Percentiles rank a stretch among this genome's conserved stretches.
Conservation (phyloP, 2,329 filamentous ascomycete species). For the Biscogniauxia mediterranea region DNA sequence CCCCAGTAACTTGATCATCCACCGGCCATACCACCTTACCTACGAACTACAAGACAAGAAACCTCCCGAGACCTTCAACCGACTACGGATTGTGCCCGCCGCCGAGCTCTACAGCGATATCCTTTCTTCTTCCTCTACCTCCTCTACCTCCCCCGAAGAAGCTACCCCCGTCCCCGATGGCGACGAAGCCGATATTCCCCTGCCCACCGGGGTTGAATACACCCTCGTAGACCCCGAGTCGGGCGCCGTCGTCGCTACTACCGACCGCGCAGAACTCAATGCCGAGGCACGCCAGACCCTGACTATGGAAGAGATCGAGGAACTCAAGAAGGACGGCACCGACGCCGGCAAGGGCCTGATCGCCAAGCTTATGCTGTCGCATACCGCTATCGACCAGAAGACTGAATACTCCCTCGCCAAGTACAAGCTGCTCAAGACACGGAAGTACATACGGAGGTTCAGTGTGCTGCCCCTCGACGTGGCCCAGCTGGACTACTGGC, state of each 20-base stretch:
- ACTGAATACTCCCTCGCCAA: slow-evolving; percentile 91
- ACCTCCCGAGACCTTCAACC: slow-evolving; percentile 62
- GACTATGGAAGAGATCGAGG: slow-evolving; percentile 72
- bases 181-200: slow-evolving; percentile 37
- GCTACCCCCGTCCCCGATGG: slow-evolving; percentile 38
- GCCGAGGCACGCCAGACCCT: slow-evolving; percentile 71
- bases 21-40: slow-evolving; percentile 87
- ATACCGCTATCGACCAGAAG: slow-evolving; percentile 89
- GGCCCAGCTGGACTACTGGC: slow-evolving; percentile 69
- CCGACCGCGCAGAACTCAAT: slow-evolving; percentile 59
- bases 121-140: slow-evolving; percentile 47
- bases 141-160: slow-evolving; percentile 30
- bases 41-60: slow-evolving; percentile 80
- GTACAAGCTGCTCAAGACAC: slow-evolving; percentile 91
- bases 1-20: slow-evolving; percentile 82
- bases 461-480: slow-evolving; percentile 82
- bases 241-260: slow-evolving; percentile 51
- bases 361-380: slow-evolving; percentile 86
- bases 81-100: slow-evolving; percentile 75
- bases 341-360: slow-evolving; percentile 86
- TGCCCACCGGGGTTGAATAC: slow-evolving; percentile 46
- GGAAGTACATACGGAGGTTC: slow-evolving; percentile 89
- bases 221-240: slow-evolving; percentile 45
- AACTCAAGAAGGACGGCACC: slow-evolving; percentile 68
- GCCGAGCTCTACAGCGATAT: slow-evolving; percentile 82